Evolutionary conservation across 2,329 filamentous ascomycete species (phyloP).

Genomic region (Elsinoe fawcettii): DNA sequence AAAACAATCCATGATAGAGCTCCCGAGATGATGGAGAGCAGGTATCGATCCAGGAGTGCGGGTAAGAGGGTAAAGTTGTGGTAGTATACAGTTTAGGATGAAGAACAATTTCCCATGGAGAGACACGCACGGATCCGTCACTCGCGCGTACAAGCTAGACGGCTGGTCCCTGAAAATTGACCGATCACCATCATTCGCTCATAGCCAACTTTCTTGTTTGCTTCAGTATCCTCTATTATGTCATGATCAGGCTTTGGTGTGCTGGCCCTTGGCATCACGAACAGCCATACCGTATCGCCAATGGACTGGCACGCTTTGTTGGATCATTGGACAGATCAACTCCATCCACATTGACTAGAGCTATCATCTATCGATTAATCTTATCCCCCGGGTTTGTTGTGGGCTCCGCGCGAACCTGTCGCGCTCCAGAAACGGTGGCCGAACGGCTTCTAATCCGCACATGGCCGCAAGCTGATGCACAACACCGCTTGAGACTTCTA

Average conservation of each 20-base stretch:
- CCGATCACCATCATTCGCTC: too few relatives aligned
- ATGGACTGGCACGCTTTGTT: not conserved
- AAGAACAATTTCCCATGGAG: not conserved
- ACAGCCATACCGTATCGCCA: not conserved
- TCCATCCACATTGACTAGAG: not conserved
- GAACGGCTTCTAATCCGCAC: not conserved
- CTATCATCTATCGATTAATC: slow-evolving; percentile 3
- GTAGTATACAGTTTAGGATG: not conserved
- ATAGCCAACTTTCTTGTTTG: too few relatives aligned
- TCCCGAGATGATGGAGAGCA: slow-evolving; percentile 1
- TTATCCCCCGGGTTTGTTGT: slow-evolving; percentile 7
- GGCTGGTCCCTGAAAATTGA: not conserved
- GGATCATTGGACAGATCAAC: not conserved
- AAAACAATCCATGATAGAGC: slow-evolving; percentile 6
- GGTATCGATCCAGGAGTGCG: not conserved
- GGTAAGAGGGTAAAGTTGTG: not conserved
- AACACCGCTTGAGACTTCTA: too few relatives aligned
- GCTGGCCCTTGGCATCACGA: not conserved
- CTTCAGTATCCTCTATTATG: too few relatives aligned
- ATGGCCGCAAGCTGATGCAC: too few relatives aligned
- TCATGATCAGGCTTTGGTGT: not conserved
- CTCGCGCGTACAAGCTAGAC: not conserved
- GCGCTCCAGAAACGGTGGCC: not conserved
- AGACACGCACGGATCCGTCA: not conserved
- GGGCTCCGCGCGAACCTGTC: slow-evolving; percentile 3